phyloP scores from a whole-genome alignment of 2,329 filamentous ascomycete species.

The Aspergillus sclerotialis region DNA sequence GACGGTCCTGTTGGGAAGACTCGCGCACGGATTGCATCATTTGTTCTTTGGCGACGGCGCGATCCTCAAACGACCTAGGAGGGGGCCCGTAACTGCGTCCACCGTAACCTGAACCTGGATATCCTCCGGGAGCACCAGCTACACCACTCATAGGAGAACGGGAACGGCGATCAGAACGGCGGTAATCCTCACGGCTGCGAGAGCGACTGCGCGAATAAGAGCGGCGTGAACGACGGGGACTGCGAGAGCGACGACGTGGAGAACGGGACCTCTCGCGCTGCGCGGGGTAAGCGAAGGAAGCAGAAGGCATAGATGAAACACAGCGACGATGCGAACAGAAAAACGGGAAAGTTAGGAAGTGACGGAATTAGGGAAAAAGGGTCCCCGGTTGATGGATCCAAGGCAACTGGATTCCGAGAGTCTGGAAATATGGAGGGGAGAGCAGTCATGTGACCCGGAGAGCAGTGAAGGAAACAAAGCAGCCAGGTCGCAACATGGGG shows the following conservation, averaged over 20 bases:
- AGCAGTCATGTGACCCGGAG: conserved; percentile 2
- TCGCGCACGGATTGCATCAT: conserved; percentile 96
- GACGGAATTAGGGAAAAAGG: conserved; percentile 4
- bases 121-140: conserved; percentile 64
- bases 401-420: conserved; percentile 1
- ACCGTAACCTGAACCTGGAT: conserved; percentile 53
- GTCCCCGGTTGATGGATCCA: conserved; percentile 1
- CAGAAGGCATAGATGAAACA: conserved; percentile 16
- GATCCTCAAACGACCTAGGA: conserved; percentile 72
- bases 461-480: neutral
- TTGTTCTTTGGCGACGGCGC: conserved; percentile 74
- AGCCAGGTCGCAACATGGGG: too few relatives aligned
- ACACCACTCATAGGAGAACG: conserved; percentile 78
- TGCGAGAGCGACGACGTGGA: conserved; percentile 67
- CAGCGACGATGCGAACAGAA: neutral
- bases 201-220: conserved; percentile 76
- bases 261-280: conserved; percentile 73
- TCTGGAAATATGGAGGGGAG: conserved; percentile 1
- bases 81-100: conserved; percentile 57
- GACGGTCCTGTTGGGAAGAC: conserved; percentile 94
- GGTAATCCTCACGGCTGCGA: conserved; percentile 70
- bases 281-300: conserved; percentile 25
- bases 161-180: conserved; percentile 67
- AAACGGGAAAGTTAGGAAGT: neutral
- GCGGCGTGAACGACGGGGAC: conserved; percentile 67